These are phyloP conservation scores for Colletotrichum higginsianum DNA, from an alignment of 2,329 filamentous ascomycete genomes.

Conservation along the genomic window DNA sequence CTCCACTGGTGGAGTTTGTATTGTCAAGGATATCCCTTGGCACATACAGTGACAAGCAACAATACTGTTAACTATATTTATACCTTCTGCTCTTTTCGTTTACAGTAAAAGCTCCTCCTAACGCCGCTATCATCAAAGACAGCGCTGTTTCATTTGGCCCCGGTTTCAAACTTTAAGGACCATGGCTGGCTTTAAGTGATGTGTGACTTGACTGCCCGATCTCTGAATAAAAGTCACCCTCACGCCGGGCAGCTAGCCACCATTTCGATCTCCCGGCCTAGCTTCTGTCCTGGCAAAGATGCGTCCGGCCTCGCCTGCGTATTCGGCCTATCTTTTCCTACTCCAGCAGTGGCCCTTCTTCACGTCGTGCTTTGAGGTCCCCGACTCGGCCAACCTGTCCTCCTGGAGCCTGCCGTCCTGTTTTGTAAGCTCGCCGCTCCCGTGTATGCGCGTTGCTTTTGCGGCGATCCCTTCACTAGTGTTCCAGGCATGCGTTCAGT, in stretches of 20 bases:
- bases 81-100: no score
- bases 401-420: constrained; percentile 2
- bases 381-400: background rate
- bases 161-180: no score
- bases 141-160: no score
- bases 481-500: background rate
- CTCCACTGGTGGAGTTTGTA: no score
- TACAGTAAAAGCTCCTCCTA: no score
- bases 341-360: background rate
- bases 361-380: background rate
- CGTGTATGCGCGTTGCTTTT: background rate
- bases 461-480: background rate
- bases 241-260: background rate
- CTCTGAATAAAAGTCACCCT: background rate
- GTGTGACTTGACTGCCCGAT: no score
- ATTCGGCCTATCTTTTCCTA: background rate
- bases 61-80: no score
- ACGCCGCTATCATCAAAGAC: no score
- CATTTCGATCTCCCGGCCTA: background rate
- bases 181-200: no score
- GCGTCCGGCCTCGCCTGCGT: background rate
- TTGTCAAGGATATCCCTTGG: no score
- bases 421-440: background rate
- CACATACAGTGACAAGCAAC: no score
- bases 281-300: background rate